These are phyloP conservation scores for Fusarium nodosum DNA, from an alignment of 2,329 filamentous ascomycete species.

Conservation along the genomic window DNA sequence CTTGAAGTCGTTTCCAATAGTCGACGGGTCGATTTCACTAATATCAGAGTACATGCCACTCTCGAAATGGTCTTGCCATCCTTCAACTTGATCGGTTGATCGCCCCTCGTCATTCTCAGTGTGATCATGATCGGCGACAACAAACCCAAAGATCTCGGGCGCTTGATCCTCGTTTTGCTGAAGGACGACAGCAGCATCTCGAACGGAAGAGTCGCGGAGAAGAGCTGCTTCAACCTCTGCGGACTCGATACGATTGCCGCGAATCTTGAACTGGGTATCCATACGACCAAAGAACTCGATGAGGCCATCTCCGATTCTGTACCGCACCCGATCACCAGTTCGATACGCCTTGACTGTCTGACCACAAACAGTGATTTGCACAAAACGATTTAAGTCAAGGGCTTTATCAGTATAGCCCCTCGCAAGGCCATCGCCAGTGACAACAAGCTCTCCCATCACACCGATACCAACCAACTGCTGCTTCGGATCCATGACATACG, in stretches of 20 bases:
- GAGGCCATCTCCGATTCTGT: conserved; percentile 25
- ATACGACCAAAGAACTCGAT: conserved; percentile 47
- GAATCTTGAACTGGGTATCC: conserved; percentile 47
- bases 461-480: conserved; percentile 41
- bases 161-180: conserved; percentile 9
- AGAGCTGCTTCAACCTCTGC: conserved; percentile 10
- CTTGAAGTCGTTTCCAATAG: conserved; percentile 49
- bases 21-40: conserved; percentile 7
- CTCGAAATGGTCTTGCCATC: conserved; percentile 42
- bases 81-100: conserved; percentile 24
- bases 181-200: conserved; percentile 18
- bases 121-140: conserved; percentile 7
- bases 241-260: conserved; percentile 47
- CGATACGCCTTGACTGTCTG: conserved; percentile 30
- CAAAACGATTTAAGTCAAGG: conserved; percentile 31
- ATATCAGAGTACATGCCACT: conserved; percentile 31
- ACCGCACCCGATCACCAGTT: conserved; percentile 43
- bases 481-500: conserved; percentile 34
- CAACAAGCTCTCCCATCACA: conserved; percentile 47
- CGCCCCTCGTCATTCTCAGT: conserved; percentile 4
- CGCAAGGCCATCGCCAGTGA: conserved; percentile 42
- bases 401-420: conserved; percentile 34
- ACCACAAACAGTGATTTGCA: conserved; percentile 8
- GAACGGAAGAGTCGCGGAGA: background rate
- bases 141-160: conserved; percentile 33